phyloP scores from a whole-genome alignment of 768 basidiomycete species.

The Boletus reticulatus region DNA sequence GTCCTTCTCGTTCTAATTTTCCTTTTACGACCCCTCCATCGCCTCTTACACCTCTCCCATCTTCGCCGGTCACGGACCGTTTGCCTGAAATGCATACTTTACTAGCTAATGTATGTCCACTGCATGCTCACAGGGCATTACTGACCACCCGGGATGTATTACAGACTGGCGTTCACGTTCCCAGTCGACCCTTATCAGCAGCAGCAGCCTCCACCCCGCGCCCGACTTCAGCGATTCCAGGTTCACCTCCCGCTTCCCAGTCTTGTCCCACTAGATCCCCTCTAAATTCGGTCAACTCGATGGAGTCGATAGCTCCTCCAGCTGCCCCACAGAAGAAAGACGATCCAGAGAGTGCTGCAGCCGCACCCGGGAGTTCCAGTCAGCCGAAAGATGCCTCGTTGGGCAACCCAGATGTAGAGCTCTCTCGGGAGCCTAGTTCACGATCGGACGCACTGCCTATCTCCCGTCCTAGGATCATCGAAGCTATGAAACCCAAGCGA shows the following conservation, averaged over 20 bases:
- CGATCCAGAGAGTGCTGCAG: background rate
- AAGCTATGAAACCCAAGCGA: slow-evolving; percentile 18
- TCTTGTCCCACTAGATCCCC: background rate
- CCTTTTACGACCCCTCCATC: slow-evolving; percentile 31
- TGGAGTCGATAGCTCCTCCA: slow-evolving; percentile 1
- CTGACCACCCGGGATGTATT: background rate
- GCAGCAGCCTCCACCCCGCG: background rate
- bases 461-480: background rate
- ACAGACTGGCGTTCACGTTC: background rate
- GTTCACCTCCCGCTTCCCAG: background rate
- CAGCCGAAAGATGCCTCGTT: background rate
- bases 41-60: slow-evolving; percentile 51
- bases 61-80: slow-evolving; percentile 37
- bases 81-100: slow-evolving; percentile 11
- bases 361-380: background rate
- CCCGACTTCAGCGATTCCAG: background rate
- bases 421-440: background rate
- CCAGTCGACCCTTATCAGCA: background rate
- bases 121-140: background rate
- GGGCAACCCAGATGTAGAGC: background rate
- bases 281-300: background rate
- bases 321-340: background rate
- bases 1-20: background rate
- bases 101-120: slow-evolving; percentile 18
- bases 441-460: background rate